phyloP scores from a whole-genome alignment of 1,284 basidiomycete species.

The Papiliotrema flavescens region DNA sequence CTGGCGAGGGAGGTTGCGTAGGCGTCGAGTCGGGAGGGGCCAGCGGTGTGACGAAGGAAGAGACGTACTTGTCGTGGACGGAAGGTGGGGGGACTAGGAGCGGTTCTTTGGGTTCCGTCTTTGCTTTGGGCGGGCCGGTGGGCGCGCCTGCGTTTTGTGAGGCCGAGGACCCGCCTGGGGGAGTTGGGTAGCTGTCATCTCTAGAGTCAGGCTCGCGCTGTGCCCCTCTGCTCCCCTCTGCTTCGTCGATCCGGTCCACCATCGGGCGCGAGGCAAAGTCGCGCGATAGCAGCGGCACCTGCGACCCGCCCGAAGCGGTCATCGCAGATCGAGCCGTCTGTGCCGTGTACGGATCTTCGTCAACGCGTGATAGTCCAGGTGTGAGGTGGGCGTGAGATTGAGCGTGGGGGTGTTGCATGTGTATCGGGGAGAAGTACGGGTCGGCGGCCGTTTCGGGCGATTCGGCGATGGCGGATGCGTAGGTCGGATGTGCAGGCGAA shows the following conservation, averaged over 20 bases:
- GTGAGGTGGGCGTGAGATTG: not conserved
- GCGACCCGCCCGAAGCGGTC: not conserved
- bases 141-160: not conserved
- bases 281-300: not conserved
- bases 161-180: not conserved
- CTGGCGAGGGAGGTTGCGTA: slow-evolving; percentile 10
- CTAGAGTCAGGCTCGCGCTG: not conserved
- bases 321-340: not conserved
- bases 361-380: not conserved
- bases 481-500: not conserved
- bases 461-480: slow-evolving; percentile 1
- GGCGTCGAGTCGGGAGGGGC: not conserved
- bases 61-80: slow-evolving; percentile 14
- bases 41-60: slow-evolving; percentile 9
- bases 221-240: not conserved
- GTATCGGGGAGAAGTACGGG: not conserved
- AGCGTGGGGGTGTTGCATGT: not conserved
- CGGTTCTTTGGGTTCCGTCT: not conserved
- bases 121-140: not conserved
- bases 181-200: not conserved
- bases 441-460: not conserved
- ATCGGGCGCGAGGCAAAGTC: slow-evolving; percentile 1
- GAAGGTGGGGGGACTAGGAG: slow-evolving; percentile 8
- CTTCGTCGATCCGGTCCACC: not conserved
- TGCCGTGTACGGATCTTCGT: not conserved